These are phyloP conservation scores for Artemisia tridentata DNA, from an alignment of 129 eudicot genomes.

Conservation along the genomic window DNA sequence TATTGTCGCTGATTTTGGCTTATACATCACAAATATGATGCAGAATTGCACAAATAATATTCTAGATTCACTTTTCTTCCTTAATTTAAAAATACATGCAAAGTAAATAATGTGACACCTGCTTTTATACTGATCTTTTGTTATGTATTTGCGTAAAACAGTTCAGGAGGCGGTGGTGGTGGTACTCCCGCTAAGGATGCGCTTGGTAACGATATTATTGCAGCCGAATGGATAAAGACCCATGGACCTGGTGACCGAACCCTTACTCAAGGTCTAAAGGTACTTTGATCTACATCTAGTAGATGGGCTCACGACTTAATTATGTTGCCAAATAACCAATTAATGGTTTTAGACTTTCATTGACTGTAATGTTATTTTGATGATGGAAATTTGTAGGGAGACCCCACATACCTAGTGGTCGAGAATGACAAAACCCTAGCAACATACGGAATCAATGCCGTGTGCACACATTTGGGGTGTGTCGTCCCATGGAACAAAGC, in stretches of 20 bases:
- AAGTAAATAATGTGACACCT: too few species aligned
- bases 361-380: neutral
- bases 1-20: too few species aligned
- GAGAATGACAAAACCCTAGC: constrained; percentile 89
- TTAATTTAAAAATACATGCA: too few species aligned
- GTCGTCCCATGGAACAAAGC: constrained; percentile 97
- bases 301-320: neutral
- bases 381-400: constrained; percentile 59
- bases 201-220: constrained; percentile 80
- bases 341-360: neutral
- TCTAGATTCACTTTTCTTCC: too few species aligned
- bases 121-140: neutral
- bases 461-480: constrained; percentile 97
- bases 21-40: too few species aligned
- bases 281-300: constrained; percentile 18
- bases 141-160: constrained; percentile 26
- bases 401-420: constrained; percentile 95
- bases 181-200: constrained; percentile 91
- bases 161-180: constrained; percentile 54
- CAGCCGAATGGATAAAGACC: constrained; percentile 68
- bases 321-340: neutral
- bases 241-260: constrained; percentile 95
- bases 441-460: constrained; percentile 90
- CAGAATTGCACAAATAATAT: too few species aligned
- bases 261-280: constrained; percentile 94